Percentiles rank a stretch among this genome's conserved stretches.
Evolutionary conservation across 169 alveolate species (phyloP).

Genomic region (Eimeria falciformis): DNA sequence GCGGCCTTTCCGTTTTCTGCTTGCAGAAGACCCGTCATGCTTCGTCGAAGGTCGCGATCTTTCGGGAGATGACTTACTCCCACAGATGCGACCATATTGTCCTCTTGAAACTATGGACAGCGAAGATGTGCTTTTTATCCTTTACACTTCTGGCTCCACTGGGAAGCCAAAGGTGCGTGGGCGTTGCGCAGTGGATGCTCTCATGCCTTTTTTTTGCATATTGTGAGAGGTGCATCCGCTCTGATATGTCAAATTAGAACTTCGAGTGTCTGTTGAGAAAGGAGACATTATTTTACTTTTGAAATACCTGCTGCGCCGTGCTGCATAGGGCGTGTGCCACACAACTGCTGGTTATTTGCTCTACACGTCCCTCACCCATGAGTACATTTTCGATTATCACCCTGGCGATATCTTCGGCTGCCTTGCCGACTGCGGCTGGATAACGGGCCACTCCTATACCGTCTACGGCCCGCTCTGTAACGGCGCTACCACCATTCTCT

Average conservation of each 20-base stretch:
- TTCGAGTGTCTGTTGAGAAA: no score
- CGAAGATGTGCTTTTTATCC: constrained; percentile 94
- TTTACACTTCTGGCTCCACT: constrained; percentile 98
- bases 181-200: background rate
- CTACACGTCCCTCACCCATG: constrained; percentile 92
- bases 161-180: constrained; percentile 94
- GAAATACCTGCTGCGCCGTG: background rate
- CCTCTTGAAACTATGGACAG: constrained; percentile 95
- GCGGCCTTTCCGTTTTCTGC: background rate
- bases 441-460: constrained; percentile 97
- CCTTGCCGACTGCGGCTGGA: constrained; percentile 99
- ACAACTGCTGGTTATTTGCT: constrained; percentile 95
- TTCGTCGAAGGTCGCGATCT: constrained; percentile 83
- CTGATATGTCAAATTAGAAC: background rate
- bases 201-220: background rate
- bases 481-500: constrained; percentile 95
- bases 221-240: background rate
- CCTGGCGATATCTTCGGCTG: constrained; percentile 94
- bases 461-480: constrained; percentile 96
- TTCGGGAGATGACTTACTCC: constrained; percentile 89
- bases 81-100: constrained; percentile 92
- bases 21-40: constrained; percentile 46
- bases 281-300: background rate
- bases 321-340: constrained; percentile 93
- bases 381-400: constrained; percentile 90